Evolutionary conservation across 208 protist genomes (phyloP).

Genomic region (Vickermania spadyakhi): DNA sequence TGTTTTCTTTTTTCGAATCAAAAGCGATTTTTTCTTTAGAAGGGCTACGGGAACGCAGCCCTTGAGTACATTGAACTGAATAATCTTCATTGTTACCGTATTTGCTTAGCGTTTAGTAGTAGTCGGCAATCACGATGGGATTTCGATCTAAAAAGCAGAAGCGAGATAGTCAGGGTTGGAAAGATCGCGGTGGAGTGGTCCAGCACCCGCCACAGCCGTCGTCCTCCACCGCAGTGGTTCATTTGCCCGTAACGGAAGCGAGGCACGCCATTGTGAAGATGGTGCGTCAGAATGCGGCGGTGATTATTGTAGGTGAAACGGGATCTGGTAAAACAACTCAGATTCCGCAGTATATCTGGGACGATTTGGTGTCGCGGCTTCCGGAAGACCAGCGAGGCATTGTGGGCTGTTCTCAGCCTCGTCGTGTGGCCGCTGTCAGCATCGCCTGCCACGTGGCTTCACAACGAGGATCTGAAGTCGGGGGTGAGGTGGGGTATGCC

Average conservation of each 20-base stretch:
- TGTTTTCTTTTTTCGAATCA: too few relatives aligned
- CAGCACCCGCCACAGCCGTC: too few relatives aligned
- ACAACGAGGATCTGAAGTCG: slow-evolving; percentile 74
- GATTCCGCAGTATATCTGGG: slow-evolving; percentile 92
- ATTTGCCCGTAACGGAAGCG: slow-evolving; percentile 67
- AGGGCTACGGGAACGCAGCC: too few relatives aligned
- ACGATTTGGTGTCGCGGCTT: slow-evolving; percentile 55
- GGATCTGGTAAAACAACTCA: slow-evolving; percentile 92
- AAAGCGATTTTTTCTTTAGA: too few relatives aligned
- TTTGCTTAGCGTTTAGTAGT: too few relatives aligned
- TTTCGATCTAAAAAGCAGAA: too few relatives aligned
- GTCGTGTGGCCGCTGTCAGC: slow-evolving; percentile 95
- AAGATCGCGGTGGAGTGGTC: too few relatives aligned
- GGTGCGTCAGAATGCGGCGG: slow-evolving; percentile 65
- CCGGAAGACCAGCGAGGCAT: slow-evolving; percentile 23
- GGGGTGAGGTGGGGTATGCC: slow-evolving; percentile 88
- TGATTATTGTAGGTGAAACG: slow-evolving; percentile 92
- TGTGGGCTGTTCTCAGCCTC: slow-evolving; percentile 94
- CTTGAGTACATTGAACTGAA: too few relatives aligned
- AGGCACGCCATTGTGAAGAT: slow-evolving; percentile 65
- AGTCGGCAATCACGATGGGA: too few relatives aligned
- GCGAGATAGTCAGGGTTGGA: too few relatives aligned
- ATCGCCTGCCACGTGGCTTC: slow-evolving; percentile 91
- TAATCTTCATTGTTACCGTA: too few relatives aligned
- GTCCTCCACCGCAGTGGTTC: not conserved